Evolutionary conservation across 169 alveolate genomes (phyloP).

Genomic region (Plasmodium vinckei): DNA sequence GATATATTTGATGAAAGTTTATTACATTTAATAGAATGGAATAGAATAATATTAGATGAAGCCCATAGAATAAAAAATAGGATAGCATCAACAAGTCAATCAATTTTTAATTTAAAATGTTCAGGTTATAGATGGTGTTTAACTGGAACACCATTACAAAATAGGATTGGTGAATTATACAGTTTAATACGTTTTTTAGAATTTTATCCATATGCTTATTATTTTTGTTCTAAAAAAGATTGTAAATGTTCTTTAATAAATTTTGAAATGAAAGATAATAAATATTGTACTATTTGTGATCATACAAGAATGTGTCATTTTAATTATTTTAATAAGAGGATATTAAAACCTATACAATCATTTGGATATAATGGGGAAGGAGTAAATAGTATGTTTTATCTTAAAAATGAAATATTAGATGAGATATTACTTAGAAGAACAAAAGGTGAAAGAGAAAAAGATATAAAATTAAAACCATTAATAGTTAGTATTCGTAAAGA

Average conservation of each 20-base stretch:
- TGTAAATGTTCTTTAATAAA: slow-evolving; percentile 87
- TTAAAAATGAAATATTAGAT: slow-evolving; percentile 82
- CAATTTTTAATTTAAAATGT: slow-evolving; percentile 78
- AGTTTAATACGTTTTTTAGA: slow-evolving; percentile 93
- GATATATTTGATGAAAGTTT: slow-evolving; percentile 80
- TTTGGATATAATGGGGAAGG: slow-evolving; percentile 90
- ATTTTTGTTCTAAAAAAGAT: slow-evolving; percentile 90
- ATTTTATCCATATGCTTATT: slow-evolving; percentile 94
- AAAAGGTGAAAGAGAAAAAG: slow-evolving; percentile 89
- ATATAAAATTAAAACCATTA: slow-evolving; percentile 89
- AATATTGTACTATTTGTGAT: slow-evolving; percentile 87
- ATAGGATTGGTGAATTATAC: slow-evolving; percentile 96
- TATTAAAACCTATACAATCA: slow-evolving; percentile 89
- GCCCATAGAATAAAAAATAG: slow-evolving; percentile 97
- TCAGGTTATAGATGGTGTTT: slow-evolving; percentile 94
- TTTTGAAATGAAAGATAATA: slow-evolving; percentile 83
- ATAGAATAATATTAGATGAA: slow-evolving; percentile 94
- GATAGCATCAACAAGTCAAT: slow-evolving; percentile 91
- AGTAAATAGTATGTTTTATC: slow-evolving; percentile 78
- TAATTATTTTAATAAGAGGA: slow-evolving; percentile 88
- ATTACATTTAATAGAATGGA: slow-evolving; percentile 83
- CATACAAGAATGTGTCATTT: slow-evolving; percentile 89
- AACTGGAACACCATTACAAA: slow-evolving; percentile 98
- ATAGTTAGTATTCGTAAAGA: slow-evolving; percentile 84
- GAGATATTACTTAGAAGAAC: slow-evolving; percentile 87